Base-by-base conservation (phyloP, 2,329 filamentous ascomycete species). In the Nannizzia gypsea region DNA sequence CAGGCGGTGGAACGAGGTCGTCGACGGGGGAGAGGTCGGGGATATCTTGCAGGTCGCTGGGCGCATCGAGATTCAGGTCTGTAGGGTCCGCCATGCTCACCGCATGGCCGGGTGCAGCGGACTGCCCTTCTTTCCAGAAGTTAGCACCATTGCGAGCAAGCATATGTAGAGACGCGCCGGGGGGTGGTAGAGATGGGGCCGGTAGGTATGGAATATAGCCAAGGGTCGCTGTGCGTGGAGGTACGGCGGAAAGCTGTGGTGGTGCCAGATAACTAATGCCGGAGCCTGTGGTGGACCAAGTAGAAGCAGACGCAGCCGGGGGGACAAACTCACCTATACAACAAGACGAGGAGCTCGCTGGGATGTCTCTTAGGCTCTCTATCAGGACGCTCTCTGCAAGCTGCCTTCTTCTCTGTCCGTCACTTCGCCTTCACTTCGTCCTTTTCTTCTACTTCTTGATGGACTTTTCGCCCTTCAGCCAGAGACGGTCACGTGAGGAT, bases 41-140 rank as follows among this genome's bases (percentile, higher is more conserved):
- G 65, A 76, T 75, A 66, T 76, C 74, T 63, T 75, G 72, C 62
- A 76, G 72, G 63, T 76, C 74, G 66, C 74, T 75, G 15, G 73
- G 74, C 62, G 74, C 74, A 65, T 76, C 74, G 60, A 76, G 66
- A 66, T 74, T 76, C 62, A 76, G 66, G 66, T 76, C 74, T 54
- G 72, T 67, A 60, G 72, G 67, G 66, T 74, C 72, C 55, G 74
- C 71, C 74, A 76, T 76, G 65, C 44, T 64, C 66, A 66, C 62
- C 62, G 63, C 60, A 40, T 60, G 59, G 56, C 28, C 28, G 8
- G 36, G 50, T 44, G 34, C 54, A 60, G 38, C 52, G 44, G 26
- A 44, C 40, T 42, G 42, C 38, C 40, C 42, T 58, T 48, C 56
- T 42, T 58, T 34, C 34, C 56, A 31, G 40, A 58, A 31, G 40